phyloP scores from a whole-genome alignment of 805 yeast species.

The Wickerhamomyces xylosicus region DNA sequence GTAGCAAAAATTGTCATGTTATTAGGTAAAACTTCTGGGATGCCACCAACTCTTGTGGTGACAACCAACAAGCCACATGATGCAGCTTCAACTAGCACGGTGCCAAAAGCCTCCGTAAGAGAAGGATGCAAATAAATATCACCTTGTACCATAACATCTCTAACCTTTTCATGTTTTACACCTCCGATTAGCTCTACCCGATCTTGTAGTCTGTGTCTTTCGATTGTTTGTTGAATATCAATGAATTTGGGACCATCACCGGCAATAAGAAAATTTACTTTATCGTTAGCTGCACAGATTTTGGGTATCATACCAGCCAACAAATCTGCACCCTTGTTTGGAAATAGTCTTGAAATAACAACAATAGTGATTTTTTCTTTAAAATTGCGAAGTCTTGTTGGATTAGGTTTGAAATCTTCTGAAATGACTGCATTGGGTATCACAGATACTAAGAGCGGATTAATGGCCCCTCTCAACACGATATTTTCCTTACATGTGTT shows the following conservation, averaged over 20 bases:
- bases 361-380: slow-evolving; percentile 61
- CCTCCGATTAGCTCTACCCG: slow-evolving; percentile 80
- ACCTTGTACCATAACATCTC: slow-evolving; percentile 89
- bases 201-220: slow-evolving; percentile 73
- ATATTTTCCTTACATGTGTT: slow-evolving; percentile 96
- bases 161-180: slow-evolving; percentile 83
- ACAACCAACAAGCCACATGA: slow-evolving; percentile 91
- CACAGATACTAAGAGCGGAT: slow-evolving; percentile 72
- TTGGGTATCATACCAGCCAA: slow-evolving; percentile 77
- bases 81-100: slow-evolving; percentile 95
- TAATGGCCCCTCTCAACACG: slow-evolving; percentile 74
- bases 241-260: slow-evolving; percentile 96
- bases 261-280: slow-evolving; percentile 76
- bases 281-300: slow-evolving; percentile 52
- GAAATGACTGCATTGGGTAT: slow-evolving; percentile 95
- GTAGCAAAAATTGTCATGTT: slow-evolving; percentile 90
- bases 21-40: slow-evolving; percentile 88
- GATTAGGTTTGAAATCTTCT: slow-evolving; percentile 58
- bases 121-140: slow-evolving; percentile 92
- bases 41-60: slow-evolving; percentile 94
- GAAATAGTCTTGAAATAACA: slow-evolving; percentile 82
- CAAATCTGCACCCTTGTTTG: slow-evolving; percentile 94
- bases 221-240: slow-evolving; percentile 93
- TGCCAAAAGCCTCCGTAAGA: slow-evolving; percentile 95
- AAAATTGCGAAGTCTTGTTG: slow-evolving; percentile 8